Conservation (phyloP, 768 basidiomycete genomes). For the Amanita molliuscula region DNA sequence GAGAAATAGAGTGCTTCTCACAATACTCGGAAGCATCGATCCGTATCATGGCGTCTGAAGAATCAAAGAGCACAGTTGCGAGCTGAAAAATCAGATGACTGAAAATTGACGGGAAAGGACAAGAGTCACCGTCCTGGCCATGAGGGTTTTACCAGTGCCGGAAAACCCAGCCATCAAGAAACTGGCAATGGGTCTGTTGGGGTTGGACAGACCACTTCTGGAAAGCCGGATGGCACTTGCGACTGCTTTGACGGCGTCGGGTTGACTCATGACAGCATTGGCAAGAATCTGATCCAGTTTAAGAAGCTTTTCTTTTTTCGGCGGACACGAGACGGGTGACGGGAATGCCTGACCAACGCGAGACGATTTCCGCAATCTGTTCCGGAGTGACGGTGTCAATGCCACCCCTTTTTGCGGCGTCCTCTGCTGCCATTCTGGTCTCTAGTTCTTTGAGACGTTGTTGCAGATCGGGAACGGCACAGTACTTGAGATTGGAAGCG, state of each 20-base stretch:
- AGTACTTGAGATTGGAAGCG: constrained; percentile 84
- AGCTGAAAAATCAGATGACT: constrained; percentile 36
- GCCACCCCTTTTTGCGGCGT: constrained; percentile 45
- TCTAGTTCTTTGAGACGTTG: constrained; percentile 60
- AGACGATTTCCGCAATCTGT: constrained; percentile 90
- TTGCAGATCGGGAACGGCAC: constrained; percentile 85
- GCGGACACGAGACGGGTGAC: constrained; percentile 80
- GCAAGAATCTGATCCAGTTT: constrained; percentile 79
- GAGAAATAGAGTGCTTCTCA: constrained; percentile 49
- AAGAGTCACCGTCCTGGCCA: constrained; percentile 73
- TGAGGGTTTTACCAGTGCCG: constrained; percentile 83
- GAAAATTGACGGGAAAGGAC: not conserved
- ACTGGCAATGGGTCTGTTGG: constrained; percentile 80
- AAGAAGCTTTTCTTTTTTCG: constrained; percentile 83
- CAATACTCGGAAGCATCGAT: constrained; percentile 93
- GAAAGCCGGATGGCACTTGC: constrained; percentile 91
- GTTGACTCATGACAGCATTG: constrained; percentile 78
- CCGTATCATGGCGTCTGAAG: constrained; percentile 84
- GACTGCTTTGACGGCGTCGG: constrained; percentile 84
- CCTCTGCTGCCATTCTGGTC: constrained; percentile 61
- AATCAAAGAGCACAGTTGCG: constrained; percentile 83
- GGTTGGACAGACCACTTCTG: constrained; percentile 86
- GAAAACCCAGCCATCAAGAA: constrained; percentile 91
- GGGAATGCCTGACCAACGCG: constrained; percentile 88
- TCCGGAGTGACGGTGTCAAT: constrained; percentile 74